These are phyloP conservation scores for Tetracentron sinense DNA, from an alignment of 164 flowering plant genomes.

Conservation along the genomic window DNA sequence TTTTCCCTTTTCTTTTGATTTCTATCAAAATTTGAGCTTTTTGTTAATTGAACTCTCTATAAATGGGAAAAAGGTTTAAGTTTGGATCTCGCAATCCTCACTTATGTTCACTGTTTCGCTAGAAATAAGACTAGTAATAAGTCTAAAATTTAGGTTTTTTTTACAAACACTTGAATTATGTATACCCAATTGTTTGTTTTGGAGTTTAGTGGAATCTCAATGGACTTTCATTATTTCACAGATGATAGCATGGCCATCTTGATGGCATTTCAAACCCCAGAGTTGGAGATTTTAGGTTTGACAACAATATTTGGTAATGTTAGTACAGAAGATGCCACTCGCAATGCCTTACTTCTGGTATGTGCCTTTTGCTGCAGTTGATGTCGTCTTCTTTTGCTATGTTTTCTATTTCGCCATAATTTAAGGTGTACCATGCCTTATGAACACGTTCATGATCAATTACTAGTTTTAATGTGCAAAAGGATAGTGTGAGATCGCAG, in stretches of 20 bases:
- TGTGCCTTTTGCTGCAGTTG: constrained; percentile 12
- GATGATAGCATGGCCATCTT: constrained; percentile 95
- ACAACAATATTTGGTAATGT: constrained; percentile 91
- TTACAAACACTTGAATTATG: too few species aligned
- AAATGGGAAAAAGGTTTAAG: too few species aligned
- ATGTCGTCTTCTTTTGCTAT: background rate
- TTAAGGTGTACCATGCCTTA: constrained; percentile 8
- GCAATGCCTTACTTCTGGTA: constrained; percentile 91
- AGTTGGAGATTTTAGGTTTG: constrained; percentile 76
- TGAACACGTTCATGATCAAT: constrained; percentile 41
- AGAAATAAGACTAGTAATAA: too few species aligned
- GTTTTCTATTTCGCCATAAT: background rate
- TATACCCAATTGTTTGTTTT: too few species aligned
- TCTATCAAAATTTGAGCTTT: too few species aligned
- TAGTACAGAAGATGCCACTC: constrained; percentile 71
- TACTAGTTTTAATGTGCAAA: constrained; percentile 44
- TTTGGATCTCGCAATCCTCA: too few species aligned
- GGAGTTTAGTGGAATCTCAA: background rate
- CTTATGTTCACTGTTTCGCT: too few species aligned
- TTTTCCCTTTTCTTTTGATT: too few species aligned
- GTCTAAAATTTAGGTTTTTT: too few species aligned
- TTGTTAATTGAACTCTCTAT: too few species aligned
- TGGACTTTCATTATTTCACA: constrained; percentile 20
- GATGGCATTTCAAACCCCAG: constrained; percentile 89
- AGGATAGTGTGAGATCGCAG: constrained; percentile 99